Evolutionary conservation across 2,329 filamentous ascomycete genomes (phyloP), one percentile per base, ranked within the genome.

Genomic region (Zalaria obscura): DNA sequence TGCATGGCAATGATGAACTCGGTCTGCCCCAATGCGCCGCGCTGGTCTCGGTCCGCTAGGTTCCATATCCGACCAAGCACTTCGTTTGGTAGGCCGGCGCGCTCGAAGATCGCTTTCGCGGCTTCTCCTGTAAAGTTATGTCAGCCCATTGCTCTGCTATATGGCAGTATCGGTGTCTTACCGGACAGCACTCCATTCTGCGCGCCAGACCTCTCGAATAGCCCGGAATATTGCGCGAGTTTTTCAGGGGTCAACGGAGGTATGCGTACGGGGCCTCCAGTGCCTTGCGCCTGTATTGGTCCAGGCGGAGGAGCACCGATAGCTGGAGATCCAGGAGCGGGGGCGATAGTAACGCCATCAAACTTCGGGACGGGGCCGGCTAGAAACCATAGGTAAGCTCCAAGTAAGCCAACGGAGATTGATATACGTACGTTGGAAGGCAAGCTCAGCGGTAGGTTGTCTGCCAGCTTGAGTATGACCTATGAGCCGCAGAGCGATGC

Each of bases 1-100:
- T 98, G 91, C 91, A 98, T 98, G 36, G 91, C 91, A 55, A 98
- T 93, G 56, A 94, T 83, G 59, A 98, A 98, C 54, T 96, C 91
- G 9, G 87, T 89, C 52, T 80, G 72, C 44, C 88, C 83, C 31
- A 98, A 71, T 28, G 82, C 78, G 39, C 91, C 91, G 40, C 88
- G 78, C 63, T 94, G 87, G 62, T 95, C 88, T 0, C 86, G 91
- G 59, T 98, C 91, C 25, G 88, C 83, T 46, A 98, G 72, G 53
- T 83, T 87, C 91, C 91, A 98, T 66, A 98, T 95, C 50, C 83
- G 79, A n/a, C 88, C 88, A 28, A 98, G 71, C 7, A 83, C 74
- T 52, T 96, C 87, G 58, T 93, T 95, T 4, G 89, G 83, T 47
- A 98, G 66, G 42, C 83, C 79, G 1, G 89, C 89, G 58, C 87